Evolutionary conservation across 805 yeast species (phyloP).

Genomic region (Vanderwaltozyma verrucispora): DNA sequence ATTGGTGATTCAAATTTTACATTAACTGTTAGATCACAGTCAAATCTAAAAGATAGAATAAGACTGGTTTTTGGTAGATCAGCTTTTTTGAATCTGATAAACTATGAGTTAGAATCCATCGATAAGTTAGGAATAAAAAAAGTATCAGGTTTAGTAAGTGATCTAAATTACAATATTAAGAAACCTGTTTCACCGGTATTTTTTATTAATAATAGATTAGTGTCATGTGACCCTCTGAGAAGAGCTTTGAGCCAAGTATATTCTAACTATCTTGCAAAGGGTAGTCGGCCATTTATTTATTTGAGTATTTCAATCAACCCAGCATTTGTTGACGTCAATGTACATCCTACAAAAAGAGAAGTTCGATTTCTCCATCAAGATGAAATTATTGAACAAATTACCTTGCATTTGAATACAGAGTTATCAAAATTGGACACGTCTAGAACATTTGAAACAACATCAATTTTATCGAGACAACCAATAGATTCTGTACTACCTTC

Average conservation of each 20-base stretch:
- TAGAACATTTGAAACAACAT: slow-evolving; percentile 59
- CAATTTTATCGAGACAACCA: slow-evolving; percentile 31
- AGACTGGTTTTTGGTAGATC: slow-evolving; percentile 60
- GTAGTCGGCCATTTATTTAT: slow-evolving; percentile 67
- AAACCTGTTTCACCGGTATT: slow-evolving; percentile 59
- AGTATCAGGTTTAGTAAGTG: slow-evolving; percentile 55
- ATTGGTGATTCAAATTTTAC: slow-evolving; percentile 64
- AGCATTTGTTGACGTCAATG: slow-evolving; percentile 74
- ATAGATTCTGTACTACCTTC: background rate
- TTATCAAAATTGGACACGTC: slow-evolving; percentile 54
- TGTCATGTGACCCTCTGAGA: slow-evolving; percentile 68
- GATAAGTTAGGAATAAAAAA: slow-evolving; percentile 40
- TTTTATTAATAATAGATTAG: slow-evolving; percentile 79
- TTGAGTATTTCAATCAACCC: slow-evolving; percentile 60
- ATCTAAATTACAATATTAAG: slow-evolving; percentile 57
- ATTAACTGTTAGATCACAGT: slow-evolving; percentile 44
- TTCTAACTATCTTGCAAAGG: slow-evolving; percentile 64
- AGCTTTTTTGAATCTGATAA: slow-evolving; percentile 55
- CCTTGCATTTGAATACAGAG: slow-evolving; percentile 37
- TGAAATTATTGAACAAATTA: slow-evolving; percentile 62
- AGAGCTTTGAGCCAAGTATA: slow-evolving; percentile 57
- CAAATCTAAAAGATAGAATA: slow-evolving; percentile 54
- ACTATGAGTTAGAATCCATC: slow-evolving; percentile 30
- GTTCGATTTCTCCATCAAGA: slow-evolving; percentile 80
- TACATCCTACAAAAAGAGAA: slow-evolving; percentile 93